Percentiles rank a stretch among this genome's conserved stretches.
Conservation (phyloP, 2,329 filamentous ascomycete genomes). For the Triangularia verruculosa region DNA sequence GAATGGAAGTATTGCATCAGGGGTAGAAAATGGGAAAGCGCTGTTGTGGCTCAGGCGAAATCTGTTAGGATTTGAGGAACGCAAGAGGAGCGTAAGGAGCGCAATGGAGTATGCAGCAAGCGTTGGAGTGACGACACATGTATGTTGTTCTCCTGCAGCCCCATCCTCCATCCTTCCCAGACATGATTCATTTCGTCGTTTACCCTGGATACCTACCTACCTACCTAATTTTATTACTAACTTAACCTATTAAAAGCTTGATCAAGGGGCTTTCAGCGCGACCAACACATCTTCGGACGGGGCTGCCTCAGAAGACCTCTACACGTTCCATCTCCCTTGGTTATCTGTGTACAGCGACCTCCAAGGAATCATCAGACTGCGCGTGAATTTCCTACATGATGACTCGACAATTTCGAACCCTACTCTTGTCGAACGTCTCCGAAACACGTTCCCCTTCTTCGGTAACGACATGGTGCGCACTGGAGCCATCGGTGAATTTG, state of each 20-base stretch:
- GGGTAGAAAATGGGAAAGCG: conserved; percentile 28
- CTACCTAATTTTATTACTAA: neutral
- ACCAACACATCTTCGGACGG: conserved; percentile 28
- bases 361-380: conserved; percentile 25
- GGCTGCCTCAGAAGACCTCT: conserved; percentile 29
- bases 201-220: neutral
- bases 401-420: conserved; percentile 22
- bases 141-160: no score
- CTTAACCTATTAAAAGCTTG: conserved; percentile 15
- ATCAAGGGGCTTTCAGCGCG: conserved; percentile 31
- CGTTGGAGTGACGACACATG: conserved; percentile 31
- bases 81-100: conserved; percentile 26
- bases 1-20: conserved; percentile 27
- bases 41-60: conserved; percentile 26
- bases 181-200: neutral
- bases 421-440: conserved; percentile 26
- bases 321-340: conserved; percentile 29
- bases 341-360: conserved; percentile 27
- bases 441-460: conserved; percentile 31
- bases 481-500: conserved; percentile 32
- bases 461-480: conserved; percentile 31
- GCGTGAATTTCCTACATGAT: conserved; percentile 31
- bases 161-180: neutral
- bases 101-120: conserved; percentile 31
- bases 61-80: conserved; percentile 24